phyloP scores from a whole-genome alignment of 1,139 yeast genomes.

The Taiozyma onychis region DNA sequence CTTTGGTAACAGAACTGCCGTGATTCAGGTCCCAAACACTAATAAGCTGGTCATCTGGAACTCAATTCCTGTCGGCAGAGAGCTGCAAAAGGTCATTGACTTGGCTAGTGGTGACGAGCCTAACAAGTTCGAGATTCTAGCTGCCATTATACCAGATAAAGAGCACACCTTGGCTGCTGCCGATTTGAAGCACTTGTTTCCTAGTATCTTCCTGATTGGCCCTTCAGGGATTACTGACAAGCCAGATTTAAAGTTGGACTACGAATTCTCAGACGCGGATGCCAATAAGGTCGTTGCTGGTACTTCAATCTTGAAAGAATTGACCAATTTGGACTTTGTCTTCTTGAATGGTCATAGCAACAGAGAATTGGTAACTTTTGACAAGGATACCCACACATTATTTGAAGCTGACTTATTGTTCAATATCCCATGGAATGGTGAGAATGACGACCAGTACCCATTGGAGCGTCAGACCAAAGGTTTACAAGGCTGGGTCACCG shows the following conservation, averaged over 20 bases:
- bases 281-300: constrained; percentile 19
- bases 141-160: constrained; percentile 42
- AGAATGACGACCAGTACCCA: constrained; percentile 40
- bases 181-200: constrained; percentile 8
- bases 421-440: constrained; percentile 34
- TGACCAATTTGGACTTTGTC: constrained; percentile 44
- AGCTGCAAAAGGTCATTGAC: constrained; percentile 34
- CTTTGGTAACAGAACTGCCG: constrained; percentile 60
- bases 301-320: constrained; percentile 6
- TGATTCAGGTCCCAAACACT: constrained; percentile 35
- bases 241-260: constrained; percentile 9
- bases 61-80: constrained; percentile 52
- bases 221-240: constrained; percentile 11
- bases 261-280: constrained; percentile 9
- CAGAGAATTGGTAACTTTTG: constrained; percentile 49
- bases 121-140: constrained; percentile 25
- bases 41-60: constrained; percentile 48
- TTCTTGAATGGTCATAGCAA: constrained; percentile 50
- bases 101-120: constrained; percentile 33
- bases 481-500: constrained; percentile 31
- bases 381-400: constrained; percentile 39
- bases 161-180: constrained; percentile 47
- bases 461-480: constrained; percentile 38
- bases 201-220: constrained; percentile 9
- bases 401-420: constrained; percentile 54